Evolutionary conservation across 192 early-diverging fungal genomes (phyloP).

Genomic region (Coemansia sp.): DNA sequence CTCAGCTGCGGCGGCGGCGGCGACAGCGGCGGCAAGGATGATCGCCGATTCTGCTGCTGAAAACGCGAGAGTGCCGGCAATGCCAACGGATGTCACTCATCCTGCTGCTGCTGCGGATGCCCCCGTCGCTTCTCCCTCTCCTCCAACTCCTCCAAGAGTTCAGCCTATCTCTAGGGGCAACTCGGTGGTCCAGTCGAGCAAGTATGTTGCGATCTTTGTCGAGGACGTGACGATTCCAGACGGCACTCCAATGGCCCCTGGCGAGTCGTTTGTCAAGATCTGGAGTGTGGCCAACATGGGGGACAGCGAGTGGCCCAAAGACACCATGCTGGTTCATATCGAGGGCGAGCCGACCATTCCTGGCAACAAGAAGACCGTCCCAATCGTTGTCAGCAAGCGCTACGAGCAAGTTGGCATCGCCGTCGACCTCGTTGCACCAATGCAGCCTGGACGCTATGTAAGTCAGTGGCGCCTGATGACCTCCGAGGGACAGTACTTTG

Average conservation of each 20-base stretch:
- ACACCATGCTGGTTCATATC: constrained; percentile 58
- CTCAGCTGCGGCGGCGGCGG: not conserved
- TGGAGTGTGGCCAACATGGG: constrained; percentile 72
- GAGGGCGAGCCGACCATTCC: constrained; percentile 59
- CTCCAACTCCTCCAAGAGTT: not conserved
- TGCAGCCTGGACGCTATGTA: constrained; percentile 59
- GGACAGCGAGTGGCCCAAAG: constrained; percentile 61
- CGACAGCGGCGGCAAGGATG: not conserved
- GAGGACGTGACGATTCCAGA: constrained; percentile 71
- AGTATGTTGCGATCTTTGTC: constrained; percentile 58
- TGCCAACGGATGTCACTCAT: too few relatives aligned
- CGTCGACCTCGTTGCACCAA: constrained; percentile 67
- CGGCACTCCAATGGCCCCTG: constrained; percentile 58
- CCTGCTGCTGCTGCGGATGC: too few relatives aligned
- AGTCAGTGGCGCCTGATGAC: constrained; percentile 66
- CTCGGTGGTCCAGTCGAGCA: constrained; percentile 24
- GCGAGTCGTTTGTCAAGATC: constrained; percentile 67
- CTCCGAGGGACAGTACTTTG: constrained; percentile 64
- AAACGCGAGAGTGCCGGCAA: too few relatives aligned
- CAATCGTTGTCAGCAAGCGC: constrained; percentile 56
- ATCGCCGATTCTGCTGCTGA: not conserved
- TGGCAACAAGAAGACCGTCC: constrained; percentile 42
- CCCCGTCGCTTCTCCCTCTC: not conserved
- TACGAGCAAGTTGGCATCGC: constrained; percentile 60
- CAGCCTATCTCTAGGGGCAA: not conserved